Evolutionary conservation across 805 yeast genomes (phyloP), one percentile per base, ranked within the genome.

Genomic region (Ogataea glucozyma): DNA sequence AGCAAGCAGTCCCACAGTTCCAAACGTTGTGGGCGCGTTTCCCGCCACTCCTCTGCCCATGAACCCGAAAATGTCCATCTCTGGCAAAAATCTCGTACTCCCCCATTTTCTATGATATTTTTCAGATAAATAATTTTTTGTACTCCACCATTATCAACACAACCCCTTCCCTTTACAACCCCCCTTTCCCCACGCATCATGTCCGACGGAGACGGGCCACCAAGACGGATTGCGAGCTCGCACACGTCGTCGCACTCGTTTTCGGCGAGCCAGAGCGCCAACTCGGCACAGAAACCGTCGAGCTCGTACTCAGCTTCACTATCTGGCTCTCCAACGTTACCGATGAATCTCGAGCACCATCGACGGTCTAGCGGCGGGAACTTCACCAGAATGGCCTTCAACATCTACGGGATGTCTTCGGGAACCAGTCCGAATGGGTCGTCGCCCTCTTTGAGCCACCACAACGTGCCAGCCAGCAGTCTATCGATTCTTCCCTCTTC

Each of bases 331-430:
- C 56, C 61, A 13, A 44, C 49, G 19, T 49, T 58, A 11, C 54
- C 63, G 7, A 44, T 54, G 34, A 40, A 44, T 19, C 34, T 44
- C 24, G 64, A 54, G 24, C 51, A 51, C 13, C 54, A 53, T 20
- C 47, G 67, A 31, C 49, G 62, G 19, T 54, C 61, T 3, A 60
- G 66, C 41, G n/a, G n/a, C n/a, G 66, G 66, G 2, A 54, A 51
- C 26, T 61, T 77, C 45, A 78, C 83, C 4, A 67, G 80, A 34
- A 72, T 79, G 59, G 83, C 85, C 0, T 79, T 76, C 65, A 75
- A 78, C 51, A 76, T 79, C 26, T 79, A 79, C 58, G 83, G 83
- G 14, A 55, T 50, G 23, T 54, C 65, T 14, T 52, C 61, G 10
- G 45, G 30, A 18, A 40, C 19, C 21, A 46, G 43, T n/a, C 44